Conservation (phyloP, 2,329 filamentous ascomycete genomes). For the Colletotrichum liriopes region DNA sequence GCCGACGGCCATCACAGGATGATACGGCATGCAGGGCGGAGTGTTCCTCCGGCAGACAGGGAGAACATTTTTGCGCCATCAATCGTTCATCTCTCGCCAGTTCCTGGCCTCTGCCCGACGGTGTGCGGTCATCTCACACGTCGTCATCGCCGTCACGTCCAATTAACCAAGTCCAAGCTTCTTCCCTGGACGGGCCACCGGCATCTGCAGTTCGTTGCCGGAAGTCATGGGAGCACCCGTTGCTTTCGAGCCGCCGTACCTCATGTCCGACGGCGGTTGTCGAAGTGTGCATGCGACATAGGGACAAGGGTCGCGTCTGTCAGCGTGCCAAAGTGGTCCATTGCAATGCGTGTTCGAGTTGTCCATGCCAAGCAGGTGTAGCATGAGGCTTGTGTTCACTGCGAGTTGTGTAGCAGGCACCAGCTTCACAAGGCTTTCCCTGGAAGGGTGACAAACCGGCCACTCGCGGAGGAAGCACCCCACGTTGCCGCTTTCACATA, state of each 20-base stretch:
- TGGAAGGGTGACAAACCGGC: neutral
- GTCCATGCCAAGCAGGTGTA: neutral
- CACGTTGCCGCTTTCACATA: neutral
- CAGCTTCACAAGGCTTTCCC: neutral
- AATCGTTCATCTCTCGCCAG: neutral
- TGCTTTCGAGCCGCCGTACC: neutral
- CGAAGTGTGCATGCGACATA: constrained; percentile 1
- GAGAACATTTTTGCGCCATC: neutral
- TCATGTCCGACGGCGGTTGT: constrained; percentile 12
- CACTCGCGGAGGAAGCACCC: neutral
- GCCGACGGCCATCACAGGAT: constrained; percentile 4
- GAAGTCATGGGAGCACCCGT: constrained; percentile 2
- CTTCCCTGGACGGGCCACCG: constrained; percentile 4
- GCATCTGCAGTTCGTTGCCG: constrained; percentile 1
- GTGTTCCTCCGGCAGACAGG: neutral
- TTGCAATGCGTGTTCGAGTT: neutral
- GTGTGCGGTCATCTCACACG: neutral
- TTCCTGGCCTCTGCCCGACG: neutral
- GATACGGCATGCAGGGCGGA: constrained; percentile 8
- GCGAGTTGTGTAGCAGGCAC: neutral
- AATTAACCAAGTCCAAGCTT: constrained; percentile 11
- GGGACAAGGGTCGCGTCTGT: neutral
- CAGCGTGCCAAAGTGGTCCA: neutral
- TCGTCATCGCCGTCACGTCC: neutral
- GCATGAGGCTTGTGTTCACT: neutral